Conservation (phyloP, 306 rosid genomes). For the Acacia crassicarpa region DNA sequence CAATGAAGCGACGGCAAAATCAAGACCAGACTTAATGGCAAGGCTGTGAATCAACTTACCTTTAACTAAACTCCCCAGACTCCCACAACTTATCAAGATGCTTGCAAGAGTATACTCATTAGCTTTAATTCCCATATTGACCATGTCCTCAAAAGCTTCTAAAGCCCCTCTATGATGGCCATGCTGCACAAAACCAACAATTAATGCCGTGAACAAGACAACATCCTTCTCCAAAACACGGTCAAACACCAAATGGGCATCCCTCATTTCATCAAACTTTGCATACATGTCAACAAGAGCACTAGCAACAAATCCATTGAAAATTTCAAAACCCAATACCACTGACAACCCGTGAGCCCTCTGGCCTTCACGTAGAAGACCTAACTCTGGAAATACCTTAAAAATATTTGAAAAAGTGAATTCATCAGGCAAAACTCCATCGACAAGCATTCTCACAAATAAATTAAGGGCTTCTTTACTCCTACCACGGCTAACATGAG, state of each 20-base stretch:
- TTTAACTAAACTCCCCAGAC: conserved; percentile 45
- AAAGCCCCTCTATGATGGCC: conserved; percentile 56
- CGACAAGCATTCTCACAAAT: conserved; percentile 48
- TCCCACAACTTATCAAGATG: conserved; percentile 56
- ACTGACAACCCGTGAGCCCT: conserved; percentile 67
- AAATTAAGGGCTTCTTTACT: conserved; percentile 51
- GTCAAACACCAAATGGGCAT: conserved; percentile 49
- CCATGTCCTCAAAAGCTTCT: conserved; percentile 50
- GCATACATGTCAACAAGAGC: conserved; percentile 68
- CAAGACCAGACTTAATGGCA: conserved; percentile 57
- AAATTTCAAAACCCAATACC: conserved; percentile 65
- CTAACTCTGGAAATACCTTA: conserved; percentile 59
- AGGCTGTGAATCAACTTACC: conserved; percentile 67
- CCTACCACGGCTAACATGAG: conserved; percentile 39
- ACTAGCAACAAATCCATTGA: conserved; percentile 58
- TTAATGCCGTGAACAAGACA: conserved; percentile 64
- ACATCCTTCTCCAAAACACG: conserved; percentile 69
- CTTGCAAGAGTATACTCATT: conserved; percentile 66
- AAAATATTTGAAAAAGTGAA: conserved; percentile 60
- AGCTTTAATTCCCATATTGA: conserved; percentile 47
- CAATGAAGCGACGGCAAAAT: conserved; percentile 59
- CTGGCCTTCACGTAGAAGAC: conserved; percentile 38
- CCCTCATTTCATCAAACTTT: conserved; percentile 56
- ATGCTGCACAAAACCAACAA: conserved; percentile 63
- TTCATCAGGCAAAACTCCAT: conserved; percentile 64